Conservation (phyloP, 75 land plant species). For the Pinus taeda region DNA sequence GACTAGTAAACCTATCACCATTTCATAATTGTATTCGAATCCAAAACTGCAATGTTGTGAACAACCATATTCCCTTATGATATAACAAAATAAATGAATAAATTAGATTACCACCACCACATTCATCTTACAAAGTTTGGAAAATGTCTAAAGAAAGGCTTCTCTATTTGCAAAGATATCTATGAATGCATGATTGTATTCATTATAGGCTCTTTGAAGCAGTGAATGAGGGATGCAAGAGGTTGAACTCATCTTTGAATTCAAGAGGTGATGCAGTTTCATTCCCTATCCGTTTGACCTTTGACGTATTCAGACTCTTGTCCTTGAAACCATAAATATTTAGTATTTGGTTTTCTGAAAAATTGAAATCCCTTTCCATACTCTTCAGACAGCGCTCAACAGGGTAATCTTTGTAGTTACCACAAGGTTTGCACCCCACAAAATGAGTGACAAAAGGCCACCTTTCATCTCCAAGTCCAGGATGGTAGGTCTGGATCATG, state of each 20-base stretch:
- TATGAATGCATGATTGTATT: not conserved
- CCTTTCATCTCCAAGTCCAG: conserved; percentile 81
- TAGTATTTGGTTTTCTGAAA: conserved; percentile 80
- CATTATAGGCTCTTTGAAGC: conserved; percentile 10
- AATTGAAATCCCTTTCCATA: conserved; percentile 86
- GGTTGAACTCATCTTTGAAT: conserved; percentile 20
- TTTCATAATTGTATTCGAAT: not conserved
- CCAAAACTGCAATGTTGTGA: not conserved
- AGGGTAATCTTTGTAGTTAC: conserved; percentile 74
- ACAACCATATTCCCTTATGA: not conserved
- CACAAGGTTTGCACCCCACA: conserved; percentile 89
- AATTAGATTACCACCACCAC: conserved; percentile 10
- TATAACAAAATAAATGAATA: not conserved
- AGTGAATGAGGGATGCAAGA: conserved; percentile 19
- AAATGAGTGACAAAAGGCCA: conserved; percentile 94
- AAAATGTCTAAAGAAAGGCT: too few relatives aligned
- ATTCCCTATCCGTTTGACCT: conserved; percentile 64
- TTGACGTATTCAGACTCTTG: conserved; percentile 40
- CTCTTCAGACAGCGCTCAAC: conserved; percentile 68
- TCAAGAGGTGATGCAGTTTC: conserved; percentile 59
- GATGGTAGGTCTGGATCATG: conserved; percentile 72
- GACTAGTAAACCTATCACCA: not conserved
- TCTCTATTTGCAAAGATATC: not conserved
- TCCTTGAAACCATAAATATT: conserved; percentile 72
- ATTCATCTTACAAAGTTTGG: conserved; percentile 4